phyloP scores from a whole-genome alignment of 2,329 filamentous ascomycete species.

The Trichoderma citrinoviride region DNA sequence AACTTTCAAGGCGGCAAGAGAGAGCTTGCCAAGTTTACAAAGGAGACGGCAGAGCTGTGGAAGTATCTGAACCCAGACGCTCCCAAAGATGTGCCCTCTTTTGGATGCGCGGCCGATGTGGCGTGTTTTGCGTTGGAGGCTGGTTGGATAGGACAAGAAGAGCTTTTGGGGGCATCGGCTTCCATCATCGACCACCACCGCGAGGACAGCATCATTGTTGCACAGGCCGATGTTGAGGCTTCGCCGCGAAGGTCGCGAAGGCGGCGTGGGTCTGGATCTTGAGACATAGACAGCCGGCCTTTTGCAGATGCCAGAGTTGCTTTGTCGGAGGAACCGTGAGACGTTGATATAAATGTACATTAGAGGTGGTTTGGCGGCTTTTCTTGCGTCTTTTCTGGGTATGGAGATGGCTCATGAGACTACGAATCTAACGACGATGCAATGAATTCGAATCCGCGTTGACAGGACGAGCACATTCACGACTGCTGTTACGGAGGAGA shows the following conservation, averaged over 20 bases:
- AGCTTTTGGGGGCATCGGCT: conserved; percentile 43
- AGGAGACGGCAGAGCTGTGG: conserved; percentile 53
- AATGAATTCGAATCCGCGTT: not conserved
- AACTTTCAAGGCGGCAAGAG: conserved; percentile 49
- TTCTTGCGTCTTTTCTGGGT: not conserved
- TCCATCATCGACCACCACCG: conserved; percentile 39
- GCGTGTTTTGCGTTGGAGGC: conserved; percentile 57
- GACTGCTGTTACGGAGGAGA: too few species aligned
- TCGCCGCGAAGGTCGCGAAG: conserved; percentile 29
- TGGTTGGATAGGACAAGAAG: conserved; percentile 55
- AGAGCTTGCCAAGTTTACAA: conserved; percentile 47
- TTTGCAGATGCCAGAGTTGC: not conserved
- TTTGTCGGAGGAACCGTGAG: not conserved
- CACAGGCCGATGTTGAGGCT: conserved; percentile 27
- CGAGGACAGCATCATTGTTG: conserved; percentile 43
- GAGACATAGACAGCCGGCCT: too few species aligned
- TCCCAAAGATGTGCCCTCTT: conserved; percentile 46
- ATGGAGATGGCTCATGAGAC: not conserved
- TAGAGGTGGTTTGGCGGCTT: not conserved
- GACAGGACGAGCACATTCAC: not conserved
- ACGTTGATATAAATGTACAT: not conserved
- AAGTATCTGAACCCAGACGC: conserved; percentile 52
- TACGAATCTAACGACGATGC: not conserved
- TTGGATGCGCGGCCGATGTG: conserved; percentile 55
- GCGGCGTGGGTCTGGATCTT: not conserved